Conservation (phyloP, 192 early-diverging fungal species). For the Coemansia sp. region DNA sequence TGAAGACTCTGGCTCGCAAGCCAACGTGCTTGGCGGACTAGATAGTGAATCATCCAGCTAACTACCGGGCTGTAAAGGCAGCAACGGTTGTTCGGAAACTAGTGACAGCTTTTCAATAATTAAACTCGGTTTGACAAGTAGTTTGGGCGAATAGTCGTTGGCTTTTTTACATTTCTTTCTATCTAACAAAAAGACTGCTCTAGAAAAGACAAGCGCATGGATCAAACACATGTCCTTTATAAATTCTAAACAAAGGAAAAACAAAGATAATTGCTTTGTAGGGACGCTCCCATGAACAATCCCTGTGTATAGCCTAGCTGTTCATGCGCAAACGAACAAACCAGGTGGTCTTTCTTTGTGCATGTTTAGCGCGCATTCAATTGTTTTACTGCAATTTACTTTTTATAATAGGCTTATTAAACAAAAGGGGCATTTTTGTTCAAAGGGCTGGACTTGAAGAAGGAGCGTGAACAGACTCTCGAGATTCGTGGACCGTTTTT, state of each 20-base stretch:
- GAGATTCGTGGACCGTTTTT: neutral
- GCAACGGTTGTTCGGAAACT: neutral
- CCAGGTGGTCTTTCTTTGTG: constrained; percentile 1
- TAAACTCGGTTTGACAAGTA: neutral
- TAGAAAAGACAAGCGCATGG: neutral
- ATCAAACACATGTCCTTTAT: neutral
- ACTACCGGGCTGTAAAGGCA: neutral
- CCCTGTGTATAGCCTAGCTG: neutral
- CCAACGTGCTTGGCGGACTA: neutral
- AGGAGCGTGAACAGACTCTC: neutral
- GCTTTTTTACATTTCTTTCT: neutral
- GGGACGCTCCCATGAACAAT: neutral
- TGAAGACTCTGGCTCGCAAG: neutral
- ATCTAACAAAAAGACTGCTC: neutral
- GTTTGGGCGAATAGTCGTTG: neutral
- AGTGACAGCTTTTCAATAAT: neutral
- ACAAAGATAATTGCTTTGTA: constrained; percentile 1
- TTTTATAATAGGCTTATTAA: neutral
- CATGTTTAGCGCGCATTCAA: neutral
- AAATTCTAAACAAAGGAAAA: neutral
- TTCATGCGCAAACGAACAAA: neutral
- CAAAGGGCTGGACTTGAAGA: neutral
- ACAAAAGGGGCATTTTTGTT: neutral
- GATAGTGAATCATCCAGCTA: neutral
- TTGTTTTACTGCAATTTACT: neutral